These are phyloP conservation scores for Starmerella bombicola DNA, from an alignment of 805 yeast species.

Conservation along the genomic window DNA sequence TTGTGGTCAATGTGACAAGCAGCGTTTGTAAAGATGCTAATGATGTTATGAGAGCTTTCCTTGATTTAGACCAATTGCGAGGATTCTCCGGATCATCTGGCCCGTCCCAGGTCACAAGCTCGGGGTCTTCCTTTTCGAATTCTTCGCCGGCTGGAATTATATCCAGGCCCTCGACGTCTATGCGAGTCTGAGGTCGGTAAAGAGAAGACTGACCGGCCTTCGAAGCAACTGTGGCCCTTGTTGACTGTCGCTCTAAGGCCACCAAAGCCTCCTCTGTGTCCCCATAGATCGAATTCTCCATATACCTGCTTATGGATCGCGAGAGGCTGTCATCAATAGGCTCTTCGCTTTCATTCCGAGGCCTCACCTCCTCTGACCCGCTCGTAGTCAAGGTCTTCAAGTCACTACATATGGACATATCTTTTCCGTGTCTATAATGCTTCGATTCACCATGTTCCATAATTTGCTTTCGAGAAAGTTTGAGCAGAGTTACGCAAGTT, in stretches of 20 bases:
- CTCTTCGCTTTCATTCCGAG: background rate
- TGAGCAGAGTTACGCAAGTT: no score
- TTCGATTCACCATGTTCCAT: no score
- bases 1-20: slow-evolving; percentile 50
- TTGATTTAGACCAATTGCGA: slow-evolving; percentile 42
- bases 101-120: slow-evolving; percentile 56
- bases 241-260: slow-evolving; percentile 33
- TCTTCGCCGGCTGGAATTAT: slow-evolving; percentile 38
- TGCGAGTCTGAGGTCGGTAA: slow-evolving; percentile 16
- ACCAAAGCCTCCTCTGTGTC: slow-evolving; percentile 31
- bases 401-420: no score
- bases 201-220: slow-evolving; percentile 21
- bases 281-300: slow-evolving; percentile 33
- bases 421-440: no score
- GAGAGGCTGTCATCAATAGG: background rate
- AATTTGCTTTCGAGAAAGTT: no score
- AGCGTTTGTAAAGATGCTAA: slow-evolving; percentile 45
- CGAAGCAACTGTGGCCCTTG: slow-evolving; percentile 33
- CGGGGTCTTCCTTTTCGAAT: slow-evolving; percentile 46
- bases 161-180: slow-evolving; percentile 23
- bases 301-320: slow-evolving; percentile 10
- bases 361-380: slow-evolving; percentile 1
- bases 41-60: slow-evolving; percentile 36
- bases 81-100: slow-evolving; percentile 50
- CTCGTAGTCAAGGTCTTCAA: background rate